phyloP scores from a whole-genome alignment of 768 basidiomycete species.

The Naganishia kalamii region DNA sequence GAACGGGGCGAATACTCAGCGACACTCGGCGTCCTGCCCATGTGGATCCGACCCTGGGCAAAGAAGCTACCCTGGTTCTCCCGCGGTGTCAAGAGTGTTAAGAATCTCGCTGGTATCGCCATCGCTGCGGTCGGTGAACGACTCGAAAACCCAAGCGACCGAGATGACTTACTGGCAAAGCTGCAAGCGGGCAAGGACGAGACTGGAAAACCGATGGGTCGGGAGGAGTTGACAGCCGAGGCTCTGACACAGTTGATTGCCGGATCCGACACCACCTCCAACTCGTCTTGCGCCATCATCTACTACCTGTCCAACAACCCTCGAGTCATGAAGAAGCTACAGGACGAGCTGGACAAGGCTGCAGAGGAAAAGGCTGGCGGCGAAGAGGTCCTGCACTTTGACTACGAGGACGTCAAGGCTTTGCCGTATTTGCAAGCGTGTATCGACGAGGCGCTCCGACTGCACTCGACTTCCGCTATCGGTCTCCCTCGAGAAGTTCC shows the following conservation, averaged over 20 bases:
- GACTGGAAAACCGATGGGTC: constrained; percentile 69
- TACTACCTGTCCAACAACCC: constrained; percentile 73
- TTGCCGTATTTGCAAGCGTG: constrained; percentile 77
- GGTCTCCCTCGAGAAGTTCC: constrained; percentile 77
- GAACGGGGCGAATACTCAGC: constrained; percentile 81
- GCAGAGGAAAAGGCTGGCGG: constrained; percentile 54
- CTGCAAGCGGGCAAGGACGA: constrained; percentile 71
- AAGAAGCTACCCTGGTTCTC: constrained; percentile 69
- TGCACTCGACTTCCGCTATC: constrained; percentile 75
- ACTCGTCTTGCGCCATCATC: constrained; percentile 83
- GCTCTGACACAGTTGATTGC: constrained; percentile 34
- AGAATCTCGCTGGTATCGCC: constrained; percentile 62
- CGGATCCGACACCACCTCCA: constrained; percentile 79
- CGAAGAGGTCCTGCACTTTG: constrained; percentile 54
- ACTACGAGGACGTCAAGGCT: constrained; percentile 62
- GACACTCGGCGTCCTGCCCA: constrained; percentile 70
- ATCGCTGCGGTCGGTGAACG: constrained; percentile 60
- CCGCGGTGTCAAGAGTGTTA: constrained; percentile 60
- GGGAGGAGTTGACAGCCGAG: constrained; percentile 80
- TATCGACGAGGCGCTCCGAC: constrained; percentile 75
- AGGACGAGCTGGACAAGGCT: constrained; percentile 65
- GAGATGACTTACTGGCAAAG: constrained; percentile 74
- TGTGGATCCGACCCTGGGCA: constrained; percentile 63
- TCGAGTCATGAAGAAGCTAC: constrained; percentile 61
- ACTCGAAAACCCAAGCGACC: constrained; percentile 62